Base-by-base conservation (phyloP, 2,329 filamentous ascomycete genomes). In the Colletotrichum falcatum region DNA sequence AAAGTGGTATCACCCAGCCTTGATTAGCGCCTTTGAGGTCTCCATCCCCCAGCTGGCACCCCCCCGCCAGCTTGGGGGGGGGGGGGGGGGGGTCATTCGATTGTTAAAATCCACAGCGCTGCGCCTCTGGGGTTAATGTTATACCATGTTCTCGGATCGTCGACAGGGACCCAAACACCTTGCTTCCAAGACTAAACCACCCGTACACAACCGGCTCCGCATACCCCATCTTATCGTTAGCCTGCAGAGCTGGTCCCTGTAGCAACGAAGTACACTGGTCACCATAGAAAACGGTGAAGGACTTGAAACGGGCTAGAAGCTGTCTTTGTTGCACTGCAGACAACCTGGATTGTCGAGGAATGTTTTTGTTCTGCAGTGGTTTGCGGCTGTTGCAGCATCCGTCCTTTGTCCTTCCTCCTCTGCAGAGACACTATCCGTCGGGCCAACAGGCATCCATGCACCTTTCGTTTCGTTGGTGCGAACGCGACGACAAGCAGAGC, bases 221-320 rank as follows among this genome's bases (percentile, higher is more conserved):
- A 30, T 28, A 46, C 18, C n/a, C 44, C n/a, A 33, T 30, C 9
- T 60, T 39, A 16, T 61, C 18, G 7, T 28, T 33, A 14, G 26
- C 26, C 39, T 20, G 35, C 30, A 42, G 48, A 66, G 30, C 54
- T 55, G 20, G 66, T 49, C 59, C 39, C 48, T 42, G 48, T 49
- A 46, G 54, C 33, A 66, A 69, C 46, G 46, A n/a, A 26, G 37
- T 16, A 42, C 23, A 30, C 48, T 42, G 26, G 18, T 49, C 55
- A 54, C 20, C 39, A 51, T n/a, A 18, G 46, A 61, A 37, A 51
- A 55, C 66, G 66, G 42, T 61, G 55, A 70, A 66, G 62, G 28
- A 55, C 49, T 56, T 66, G 66, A 66, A 70, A 70, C 66, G 42
- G 42, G 26, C 66, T 66, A 66, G 49, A 61, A 30, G 62, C 39